Evolutionary conservation across 179 eudicot genomes (phyloP).

Genomic region (Dionaea muscipula): DNA sequence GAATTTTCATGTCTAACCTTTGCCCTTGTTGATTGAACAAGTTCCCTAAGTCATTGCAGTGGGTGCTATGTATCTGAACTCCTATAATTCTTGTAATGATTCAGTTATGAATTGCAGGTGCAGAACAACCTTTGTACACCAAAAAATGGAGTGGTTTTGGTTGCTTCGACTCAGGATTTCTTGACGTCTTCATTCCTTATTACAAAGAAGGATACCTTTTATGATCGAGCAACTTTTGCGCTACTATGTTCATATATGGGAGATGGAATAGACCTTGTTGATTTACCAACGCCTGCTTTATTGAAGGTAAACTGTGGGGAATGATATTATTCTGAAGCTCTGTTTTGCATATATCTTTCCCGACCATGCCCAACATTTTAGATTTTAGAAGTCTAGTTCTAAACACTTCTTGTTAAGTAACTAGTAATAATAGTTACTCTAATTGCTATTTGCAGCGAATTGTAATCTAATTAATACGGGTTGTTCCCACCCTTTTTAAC

Average conservation of each 20-base stretch:
- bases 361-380: too few species aligned
- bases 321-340: background rate
- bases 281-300: constrained; percentile 81
- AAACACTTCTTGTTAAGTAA: too few species aligned
- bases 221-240: constrained; percentile 81
- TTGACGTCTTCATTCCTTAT: constrained; percentile 81
- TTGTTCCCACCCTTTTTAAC: too few species aligned
- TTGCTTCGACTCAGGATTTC: constrained; percentile 96
- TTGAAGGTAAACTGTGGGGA: constrained; percentile 41
- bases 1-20: too few species aligned
- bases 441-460: too few species aligned
- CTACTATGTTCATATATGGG: constrained; percentile 84
- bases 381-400: too few species aligned
- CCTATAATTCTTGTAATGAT: background rate
- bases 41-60: too few species aligned
- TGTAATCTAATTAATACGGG: too few species aligned
- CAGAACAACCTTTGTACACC: constrained; percentile 98
- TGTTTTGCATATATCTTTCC: background rate
- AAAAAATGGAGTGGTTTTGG: constrained; percentile 89
- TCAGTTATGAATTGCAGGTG: constrained; percentile 46
- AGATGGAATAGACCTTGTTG: constrained; percentile 76
- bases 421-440: too few species aligned
- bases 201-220: constrained; percentile 91
- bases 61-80: too few species aligned
- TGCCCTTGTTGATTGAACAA: too few species aligned